Evolutionary conservation across 139 green algal species (phyloP).

Genomic region (Asterochloris sp.): DNA sequence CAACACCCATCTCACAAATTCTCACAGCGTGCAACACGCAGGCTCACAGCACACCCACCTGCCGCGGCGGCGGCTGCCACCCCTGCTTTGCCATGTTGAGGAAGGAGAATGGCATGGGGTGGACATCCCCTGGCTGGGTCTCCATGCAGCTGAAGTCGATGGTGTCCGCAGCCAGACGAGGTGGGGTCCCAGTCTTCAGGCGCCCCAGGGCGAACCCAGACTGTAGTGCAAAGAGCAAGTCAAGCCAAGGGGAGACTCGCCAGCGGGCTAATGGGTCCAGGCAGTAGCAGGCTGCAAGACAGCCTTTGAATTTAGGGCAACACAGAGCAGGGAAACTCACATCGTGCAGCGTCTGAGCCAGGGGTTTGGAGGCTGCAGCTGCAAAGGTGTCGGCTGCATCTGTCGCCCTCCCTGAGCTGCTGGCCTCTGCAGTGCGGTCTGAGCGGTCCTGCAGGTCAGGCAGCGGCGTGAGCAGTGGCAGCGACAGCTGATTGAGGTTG

Average conservation of each 20-base stretch:
- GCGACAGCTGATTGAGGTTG: not conserved
- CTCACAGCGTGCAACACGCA: no score
- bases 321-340: not conserved
- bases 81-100: constrained; percentile 20
- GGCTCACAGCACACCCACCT: not conserved
- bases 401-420: not conserved
- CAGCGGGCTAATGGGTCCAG: no score
- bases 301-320: no score
- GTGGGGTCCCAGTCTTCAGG: constrained; percentile 59
- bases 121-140: constrained; percentile 36
- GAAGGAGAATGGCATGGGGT: constrained; percentile 49
- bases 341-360: constrained; percentile 35
- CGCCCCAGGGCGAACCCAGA: constrained; percentile 37
- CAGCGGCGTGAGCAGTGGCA: constrained; percentile 25
- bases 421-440: constrained; percentile 17
- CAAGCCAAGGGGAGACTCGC: no score
- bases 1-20: no score
- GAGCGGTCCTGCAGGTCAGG: constrained; percentile 1
- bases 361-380: constrained; percentile 1
- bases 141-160: constrained; percentile 46
- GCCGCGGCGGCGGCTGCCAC: not conserved
- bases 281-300: no score
- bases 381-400: constrained; percentile 8
- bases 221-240: no score
- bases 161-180: constrained; percentile 37